Evolutionary conservation across 495 filamentous ascomycete species (phyloP).

Genomic region (Hypoxylon fuscum): DNA sequence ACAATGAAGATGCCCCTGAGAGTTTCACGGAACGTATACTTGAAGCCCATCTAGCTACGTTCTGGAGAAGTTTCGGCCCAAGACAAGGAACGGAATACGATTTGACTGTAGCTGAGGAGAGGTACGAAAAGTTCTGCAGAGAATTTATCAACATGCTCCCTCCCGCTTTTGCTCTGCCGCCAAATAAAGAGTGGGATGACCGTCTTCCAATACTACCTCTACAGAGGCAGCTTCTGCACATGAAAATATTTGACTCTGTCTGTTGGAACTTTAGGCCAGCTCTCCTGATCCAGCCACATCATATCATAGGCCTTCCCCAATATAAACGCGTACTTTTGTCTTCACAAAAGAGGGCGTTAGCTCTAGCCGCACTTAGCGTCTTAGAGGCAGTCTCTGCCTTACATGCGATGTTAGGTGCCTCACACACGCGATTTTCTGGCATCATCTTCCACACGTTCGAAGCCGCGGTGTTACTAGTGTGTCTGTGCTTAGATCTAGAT

Average conservation of each 20-base stretch:
- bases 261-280: conserved; percentile 43
- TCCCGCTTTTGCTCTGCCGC: conserved; percentile 31
- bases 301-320: conserved; percentile 13
- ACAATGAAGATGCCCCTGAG: conserved; percentile 9
- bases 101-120: conserved; percentile 23
- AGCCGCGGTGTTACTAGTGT: conserved; percentile 16
- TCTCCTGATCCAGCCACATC: conserved; percentile 14
- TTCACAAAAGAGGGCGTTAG: conserved; percentile 34
- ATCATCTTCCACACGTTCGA: conserved; percentile 43
- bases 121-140: conserved; percentile 39
- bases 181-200: conserved; percentile 39
- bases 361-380: conserved; percentile 16
- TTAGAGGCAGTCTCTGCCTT: conserved; percentile 24
- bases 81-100: conserved; percentile 21
- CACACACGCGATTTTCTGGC: conserved; percentile 28
- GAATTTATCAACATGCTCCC: conserved; percentile 37
- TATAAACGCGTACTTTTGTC: conserved; percentile 35
- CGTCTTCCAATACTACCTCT: conserved; percentile 28
- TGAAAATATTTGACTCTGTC: conserved; percentile 41
- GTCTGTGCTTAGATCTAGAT: neutral
- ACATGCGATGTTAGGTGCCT: conserved; percentile 34
- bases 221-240: conserved; percentile 42
- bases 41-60: conserved; percentile 34
- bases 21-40: conserved; percentile 40
- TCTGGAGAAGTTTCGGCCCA: conserved; percentile 28